These are phyloP conservation scores for Paracamarosporium sp. DNA, from an alignment of 2,329 filamentous ascomycete species.

Conservation along the genomic window DNA sequence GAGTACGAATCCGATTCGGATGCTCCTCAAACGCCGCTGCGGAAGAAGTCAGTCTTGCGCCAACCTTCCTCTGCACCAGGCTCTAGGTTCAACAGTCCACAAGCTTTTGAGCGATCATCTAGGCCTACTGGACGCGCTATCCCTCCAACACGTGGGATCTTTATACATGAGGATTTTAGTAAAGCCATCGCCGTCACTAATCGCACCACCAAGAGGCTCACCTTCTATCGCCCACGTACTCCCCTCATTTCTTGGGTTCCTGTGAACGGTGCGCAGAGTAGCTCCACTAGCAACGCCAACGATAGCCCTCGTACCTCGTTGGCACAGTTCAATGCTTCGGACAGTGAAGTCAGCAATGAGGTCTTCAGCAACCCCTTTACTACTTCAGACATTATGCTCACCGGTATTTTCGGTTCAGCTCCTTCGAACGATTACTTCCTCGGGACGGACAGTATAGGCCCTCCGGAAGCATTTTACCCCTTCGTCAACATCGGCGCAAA, in stretches of 20 bases:
- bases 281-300: conserved; percentile 47
- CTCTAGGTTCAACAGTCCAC: conserved; percentile 44
- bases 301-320: conserved; percentile 48
- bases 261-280: conserved; percentile 43
- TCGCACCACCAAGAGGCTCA: conserved; percentile 47
- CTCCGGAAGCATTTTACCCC: conserved; percentile 78
- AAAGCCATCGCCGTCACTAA: conserved; percentile 52
- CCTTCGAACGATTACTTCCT: conserved; percentile 54
- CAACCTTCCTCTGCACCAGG: conserved; percentile 55
- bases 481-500: conserved; percentile 65
- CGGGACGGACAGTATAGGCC: conserved; percentile 71
- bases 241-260: conserved; percentile 34
- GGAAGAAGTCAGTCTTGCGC: conserved; percentile 54
- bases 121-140: conserved; percentile 33
- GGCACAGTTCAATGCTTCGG: conserved; percentile 43
- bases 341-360: conserved; percentile 48
- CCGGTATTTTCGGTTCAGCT: conserved; percentile 64
- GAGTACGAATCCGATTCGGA: conserved; percentile 57
- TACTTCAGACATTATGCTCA: conserved; percentile 76
- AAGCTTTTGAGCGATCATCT: conserved; percentile 44
- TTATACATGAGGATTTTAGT: conserved; percentile 43
- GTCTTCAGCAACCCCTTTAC: conserved; percentile 37
- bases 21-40: conserved; percentile 52
- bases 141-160: conserved; percentile 42
- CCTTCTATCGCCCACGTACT: conserved; percentile 50